Base-by-base conservation (phyloP, 371 early-diverging fungal genomes). In the Rhizopus arrhizus region DNA sequence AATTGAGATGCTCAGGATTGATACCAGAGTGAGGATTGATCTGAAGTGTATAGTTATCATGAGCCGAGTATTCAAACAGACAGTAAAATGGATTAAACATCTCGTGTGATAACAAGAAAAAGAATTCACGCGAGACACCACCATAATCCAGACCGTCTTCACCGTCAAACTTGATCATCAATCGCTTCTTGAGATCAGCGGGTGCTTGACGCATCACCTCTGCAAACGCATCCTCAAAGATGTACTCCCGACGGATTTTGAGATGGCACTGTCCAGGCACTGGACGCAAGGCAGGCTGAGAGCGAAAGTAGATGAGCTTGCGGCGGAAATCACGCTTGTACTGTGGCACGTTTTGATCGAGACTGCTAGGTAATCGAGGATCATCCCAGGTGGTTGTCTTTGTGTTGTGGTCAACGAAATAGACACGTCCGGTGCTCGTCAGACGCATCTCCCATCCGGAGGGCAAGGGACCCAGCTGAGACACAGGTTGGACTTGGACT, bases 141-240 rank as follows among this genome's bases (percentile, higher is more conserved):
- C 99, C 99, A 77, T 94, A 96, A 81, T 99, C 99, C 35, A 99
- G 74, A 53, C 99, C 99, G 74, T 97, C 97, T 72, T 99, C 99
- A 35, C 95, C 95, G 53, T 94, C 92, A 75, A 99, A 98, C 73
- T 96, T 96, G 70, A 99, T 95, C 91, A 95, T 93, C 42, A 98
- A 73, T 54, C 92, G 90, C 77, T 96, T 96, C 78, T 95, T 93
- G 59, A 97, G 77, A 72, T 96, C 95, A 9, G 83, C 77, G 5
- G 92, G 89, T 3, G 90, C 85, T 64, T 90, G 89, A 16, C 92
- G 88, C 92, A 93, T 95, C 46, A 97, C 87, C 62, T 94, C 94
- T 35, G 91, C 85, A 83, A 90, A 96, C 13, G 97, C 85, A 73
- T 98, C 96, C 71, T 95, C 95, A 72, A 98, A 96, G 48, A 98